These are phyloP conservation scores for Termitomyces sp. DNA, from an alignment of 768 basidiomycete genomes.

Conservation along the genomic window DNA sequence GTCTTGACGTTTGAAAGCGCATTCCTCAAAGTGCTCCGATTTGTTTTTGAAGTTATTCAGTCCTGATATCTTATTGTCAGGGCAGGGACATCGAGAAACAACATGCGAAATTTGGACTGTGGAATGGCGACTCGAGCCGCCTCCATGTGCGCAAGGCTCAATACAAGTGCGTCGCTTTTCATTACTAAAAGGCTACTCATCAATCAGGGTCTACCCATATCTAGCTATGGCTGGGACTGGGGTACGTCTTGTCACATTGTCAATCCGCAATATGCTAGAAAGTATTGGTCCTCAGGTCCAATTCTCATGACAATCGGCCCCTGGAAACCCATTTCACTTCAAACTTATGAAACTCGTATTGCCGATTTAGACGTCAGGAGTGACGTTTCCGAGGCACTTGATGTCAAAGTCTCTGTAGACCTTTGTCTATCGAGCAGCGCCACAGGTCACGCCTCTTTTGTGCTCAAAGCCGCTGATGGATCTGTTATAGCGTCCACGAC, in stretches of 20 bases:
- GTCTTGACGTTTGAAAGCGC: conserved; percentile 69
- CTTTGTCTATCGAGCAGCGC: conserved; percentile 37
- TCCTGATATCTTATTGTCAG: conserved; percentile 24
- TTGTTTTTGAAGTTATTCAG: background rate
- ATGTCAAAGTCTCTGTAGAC: conserved; percentile 44
- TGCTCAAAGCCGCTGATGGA: conserved; percentile 47
- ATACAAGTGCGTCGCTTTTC: conserved; percentile 61
- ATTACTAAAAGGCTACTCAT: background rate
- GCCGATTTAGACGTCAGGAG: conserved; percentile 59
- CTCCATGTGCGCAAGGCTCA: conserved; percentile 91
- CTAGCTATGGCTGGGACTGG: conserved; percentile 90
- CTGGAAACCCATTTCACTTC: conserved; percentile 75
- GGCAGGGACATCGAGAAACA: conserved; percentile 71
- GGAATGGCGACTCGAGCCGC: conserved; percentile 92
- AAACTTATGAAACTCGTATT: conserved; percentile 63
- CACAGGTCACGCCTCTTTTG: conserved; percentile 38
- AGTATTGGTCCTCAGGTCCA: conserved; percentile 46
- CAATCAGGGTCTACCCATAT: background rate
- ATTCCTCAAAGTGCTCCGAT: conserved; percentile 49
- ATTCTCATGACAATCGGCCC: conserved; percentile 84
- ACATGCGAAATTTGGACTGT: conserved; percentile 56
- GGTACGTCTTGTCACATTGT: conserved; percentile 29
- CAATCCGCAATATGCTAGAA: background rate
- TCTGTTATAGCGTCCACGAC: conserved; percentile 33
- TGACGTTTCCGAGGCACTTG: conserved; percentile 49